These are phyloP conservation scores for Acrasis kona DNA, from an alignment of 78 protist species.

Conservation along the genomic window DNA sequence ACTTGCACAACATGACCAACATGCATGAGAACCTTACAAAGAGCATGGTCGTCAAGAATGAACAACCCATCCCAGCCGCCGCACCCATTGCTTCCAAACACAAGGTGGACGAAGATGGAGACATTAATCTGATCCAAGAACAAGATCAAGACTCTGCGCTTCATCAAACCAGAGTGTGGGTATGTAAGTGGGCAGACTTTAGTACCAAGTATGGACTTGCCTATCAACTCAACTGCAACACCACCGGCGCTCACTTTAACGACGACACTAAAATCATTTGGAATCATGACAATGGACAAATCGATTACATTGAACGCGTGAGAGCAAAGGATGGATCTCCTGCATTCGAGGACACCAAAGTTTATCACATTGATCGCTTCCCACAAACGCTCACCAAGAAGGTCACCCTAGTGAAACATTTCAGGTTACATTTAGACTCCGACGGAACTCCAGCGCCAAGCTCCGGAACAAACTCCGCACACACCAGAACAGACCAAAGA, in stretches of 20 bases:
- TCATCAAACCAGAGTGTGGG: no score
- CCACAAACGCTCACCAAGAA: constrained; percentile 54
- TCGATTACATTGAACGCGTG: constrained; percentile 29
- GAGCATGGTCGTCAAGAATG: background rate
- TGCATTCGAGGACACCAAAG: background rate
- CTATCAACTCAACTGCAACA: constrained; percentile 61
- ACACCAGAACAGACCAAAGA: background rate
- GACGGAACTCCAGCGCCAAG: background rate
- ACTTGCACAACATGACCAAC: background rate
- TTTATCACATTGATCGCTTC: background rate
- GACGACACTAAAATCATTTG: constrained; percentile 65
- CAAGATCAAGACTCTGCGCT: no score
- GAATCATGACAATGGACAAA: constrained; percentile 25
- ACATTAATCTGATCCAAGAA: no score
- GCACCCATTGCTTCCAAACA: no score
- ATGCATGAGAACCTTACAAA: background rate
- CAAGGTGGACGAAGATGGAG: no score
- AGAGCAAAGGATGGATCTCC: background rate
- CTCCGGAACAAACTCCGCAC: background rate
- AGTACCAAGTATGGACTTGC: constrained; percentile 88
- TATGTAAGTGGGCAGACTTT: constrained; percentile 69
- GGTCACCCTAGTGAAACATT: constrained; percentile 67
- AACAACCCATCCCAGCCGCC: no score
- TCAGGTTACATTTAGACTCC: constrained; percentile 41
- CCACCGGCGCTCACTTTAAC: constrained; percentile 79